Evolutionary conservation across 345 rosid species (phyloP), one percentile per base, ranked within the genome.

Genomic region (Corymbia maculata): DNA sequence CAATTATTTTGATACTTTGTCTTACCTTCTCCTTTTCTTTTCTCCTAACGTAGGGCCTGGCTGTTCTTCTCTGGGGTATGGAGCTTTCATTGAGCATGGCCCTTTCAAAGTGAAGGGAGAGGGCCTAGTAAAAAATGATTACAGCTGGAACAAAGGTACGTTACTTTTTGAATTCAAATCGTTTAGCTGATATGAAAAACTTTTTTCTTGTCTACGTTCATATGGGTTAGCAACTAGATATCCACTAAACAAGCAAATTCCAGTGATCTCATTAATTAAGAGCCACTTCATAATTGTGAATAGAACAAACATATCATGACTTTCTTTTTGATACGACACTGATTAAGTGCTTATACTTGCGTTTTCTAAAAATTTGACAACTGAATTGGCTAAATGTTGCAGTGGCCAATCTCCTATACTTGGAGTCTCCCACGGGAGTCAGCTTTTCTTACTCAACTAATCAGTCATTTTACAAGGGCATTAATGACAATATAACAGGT

Each of bases 381-480:
- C 51, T 52, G 85, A 42, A 80, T 75, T 52, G 59, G 45, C 70
- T 52, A 85, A 22, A 86, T 85, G 64, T 14, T 64, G 79, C 90
- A 93, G 96, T 51, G 57, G 96, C 96, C 70, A 92, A 94, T 87
- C 30, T 93, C 88, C 85, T 94, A 61, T 93, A 92, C 84, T 10
- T 93, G 86, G 95, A 94, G 75, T 79, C 92, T 47, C 94, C 95
- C 0, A 91, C 88, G 15, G 90, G 92, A 45, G 92, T 92, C 22
- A 95, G 94, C 79, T 94, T 94, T 91, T 94, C 96, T 7, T 94
- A 92, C 89, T 92, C 94, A 6, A 64, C 90, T 42, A 75, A 89
- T 82, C 61, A 75, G 4, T 90, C 94, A 21, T 91, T 88, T 79
- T 91, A 91, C 87, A 14, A 70, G 44, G 53, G n/a, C 12, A 51